Percentiles rank a stretch among this genome's conserved stretches.
Conservation (phyloP, 768 basidiomycete genomes). For the Lanmaoa rubissima region DNA sequence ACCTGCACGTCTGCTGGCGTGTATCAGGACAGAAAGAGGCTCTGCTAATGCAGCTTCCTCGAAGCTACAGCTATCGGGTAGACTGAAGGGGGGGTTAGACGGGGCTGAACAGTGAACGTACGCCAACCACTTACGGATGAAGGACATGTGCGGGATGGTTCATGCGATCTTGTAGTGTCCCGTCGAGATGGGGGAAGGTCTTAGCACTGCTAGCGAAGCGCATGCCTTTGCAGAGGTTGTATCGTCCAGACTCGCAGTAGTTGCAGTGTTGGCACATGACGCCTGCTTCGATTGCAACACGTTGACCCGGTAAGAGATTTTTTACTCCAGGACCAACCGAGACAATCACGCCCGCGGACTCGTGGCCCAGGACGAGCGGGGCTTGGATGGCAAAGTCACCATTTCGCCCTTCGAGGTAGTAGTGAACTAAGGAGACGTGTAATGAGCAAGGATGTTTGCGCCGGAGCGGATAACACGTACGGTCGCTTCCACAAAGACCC, state of each 20-base stretch:
- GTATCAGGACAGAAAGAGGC: slow-evolving; percentile 88
- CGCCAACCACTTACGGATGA: slow-evolving; percentile 66
- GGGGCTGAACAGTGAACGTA: background rate
- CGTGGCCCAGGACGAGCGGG: slow-evolving; percentile 92
- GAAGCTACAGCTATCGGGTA: slow-evolving; percentile 74
- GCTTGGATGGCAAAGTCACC: slow-evolving; percentile 86
- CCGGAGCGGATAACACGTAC: slow-evolving; percentile 40
- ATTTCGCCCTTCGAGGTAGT: slow-evolving; percentile 86
- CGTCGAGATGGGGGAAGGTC: slow-evolving; percentile 90
- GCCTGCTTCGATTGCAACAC: slow-evolving; percentile 93
- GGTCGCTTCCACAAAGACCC: slow-evolving; percentile 87
- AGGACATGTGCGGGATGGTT: slow-evolving; percentile 86
- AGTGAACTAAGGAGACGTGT: slow-evolving; percentile 63
- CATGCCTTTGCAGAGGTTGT: slow-evolving; percentile 91
- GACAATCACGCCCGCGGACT: slow-evolving; percentile 84
- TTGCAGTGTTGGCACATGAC: slow-evolving; percentile 79
- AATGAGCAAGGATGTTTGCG: slow-evolving; percentile 1
- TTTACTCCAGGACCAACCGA: slow-evolving; percentile 75
- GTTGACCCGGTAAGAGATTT: slow-evolving; percentile 68
- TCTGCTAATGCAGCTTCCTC: slow-evolving; percentile 89
- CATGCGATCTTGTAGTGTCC: slow-evolving; percentile 84
- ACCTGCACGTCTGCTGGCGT: slow-evolving; percentile 49
- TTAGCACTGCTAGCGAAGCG: slow-evolving; percentile 89
- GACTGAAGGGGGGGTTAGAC: slow-evolving; percentile 39
- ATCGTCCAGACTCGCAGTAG: slow-evolving; percentile 72